Percentiles rank a stretch among this genome's conserved stretches.
Conservation (phyloP, 2,329 filamentous ascomycete genomes). For the Cercospora sp. region DNA sequence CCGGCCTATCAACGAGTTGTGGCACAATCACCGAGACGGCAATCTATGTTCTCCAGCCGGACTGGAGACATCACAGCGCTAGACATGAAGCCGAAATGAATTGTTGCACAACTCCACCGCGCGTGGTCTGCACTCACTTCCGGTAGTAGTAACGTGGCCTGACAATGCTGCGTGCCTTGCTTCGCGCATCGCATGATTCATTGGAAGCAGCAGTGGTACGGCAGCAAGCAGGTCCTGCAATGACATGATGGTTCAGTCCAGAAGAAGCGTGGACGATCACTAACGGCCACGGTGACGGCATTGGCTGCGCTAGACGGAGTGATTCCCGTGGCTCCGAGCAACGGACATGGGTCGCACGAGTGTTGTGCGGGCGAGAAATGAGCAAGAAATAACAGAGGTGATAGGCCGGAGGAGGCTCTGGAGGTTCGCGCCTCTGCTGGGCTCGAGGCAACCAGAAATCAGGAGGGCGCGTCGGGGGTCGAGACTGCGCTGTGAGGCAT, state of each 20-base stretch:
- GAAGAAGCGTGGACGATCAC: not conserved
- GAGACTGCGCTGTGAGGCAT: not conserved
- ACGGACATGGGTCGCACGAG: not conserved
- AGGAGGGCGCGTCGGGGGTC: not conserved
- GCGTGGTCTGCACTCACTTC: not conserved
- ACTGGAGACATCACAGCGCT: constrained; percentile 1
- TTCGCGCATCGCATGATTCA: not conserved
- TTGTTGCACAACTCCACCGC: constrained; percentile 5
- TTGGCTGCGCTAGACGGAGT: constrained; percentile 1
- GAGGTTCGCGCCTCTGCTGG: not conserved
- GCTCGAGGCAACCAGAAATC: not conserved
- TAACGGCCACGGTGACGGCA: not conserved
- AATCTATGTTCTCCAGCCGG: not conserved
- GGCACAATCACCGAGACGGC: not conserved
- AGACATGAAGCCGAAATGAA: constrained; percentile 10
- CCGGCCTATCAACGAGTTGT: not conserved
- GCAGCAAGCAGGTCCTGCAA: not conserved
- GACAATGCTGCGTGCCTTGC: not conserved
- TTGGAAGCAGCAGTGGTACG: not conserved
- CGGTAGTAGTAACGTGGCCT: not conserved
- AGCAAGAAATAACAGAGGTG: not conserved
- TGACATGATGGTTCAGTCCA: not conserved
- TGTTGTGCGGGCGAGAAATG: constrained; percentile 1
- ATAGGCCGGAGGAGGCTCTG: not conserved
- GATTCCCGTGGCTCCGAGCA: constrained; percentile 3